Percentiles rank a stretch among this genome's conserved stretches.
These are phyloP conservation scores for Drechslerella stenobrocha DNA, from an alignment of 2,329 filamentous ascomycete genomes.

Conservation along the genomic window DNA sequence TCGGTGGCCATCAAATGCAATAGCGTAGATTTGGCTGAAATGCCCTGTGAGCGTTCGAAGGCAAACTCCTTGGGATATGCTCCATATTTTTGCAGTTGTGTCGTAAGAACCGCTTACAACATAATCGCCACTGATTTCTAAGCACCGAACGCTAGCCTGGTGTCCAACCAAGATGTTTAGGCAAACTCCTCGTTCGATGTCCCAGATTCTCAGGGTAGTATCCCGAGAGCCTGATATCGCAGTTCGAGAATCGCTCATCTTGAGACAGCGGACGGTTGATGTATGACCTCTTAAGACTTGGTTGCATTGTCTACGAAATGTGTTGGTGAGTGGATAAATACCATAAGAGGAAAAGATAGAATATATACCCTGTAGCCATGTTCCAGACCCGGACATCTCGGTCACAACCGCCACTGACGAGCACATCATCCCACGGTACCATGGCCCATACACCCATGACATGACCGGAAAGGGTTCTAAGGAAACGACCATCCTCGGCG, in stretches of 20 bases:
- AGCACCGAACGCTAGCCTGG: constrained; percentile 89
- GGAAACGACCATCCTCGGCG: constrained; percentile 82
- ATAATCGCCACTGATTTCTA: constrained; percentile 94
- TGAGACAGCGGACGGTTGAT: constrained; percentile 91
- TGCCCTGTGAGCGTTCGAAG: constrained; percentile 87
- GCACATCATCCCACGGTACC: constrained; percentile 93
- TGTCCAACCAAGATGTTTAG: constrained; percentile 90
- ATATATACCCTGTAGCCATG: constrained; percentile 76
- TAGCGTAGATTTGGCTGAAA: constrained; percentile 98
- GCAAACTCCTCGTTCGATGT: constrained; percentile 83
- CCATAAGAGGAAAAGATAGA: background rate
- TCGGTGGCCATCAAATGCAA: constrained; percentile 90
- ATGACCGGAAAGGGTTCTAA: constrained; percentile 88
- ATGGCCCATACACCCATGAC: constrained; percentile 99
- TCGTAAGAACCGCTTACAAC: constrained; percentile 99
- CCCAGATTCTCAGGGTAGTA: constrained; percentile 92
- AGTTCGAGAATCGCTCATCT: constrained; percentile 93
- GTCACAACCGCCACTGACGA: constrained; percentile 96
- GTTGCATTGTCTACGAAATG: constrained; percentile 65
- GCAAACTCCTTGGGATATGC: constrained; percentile 91
- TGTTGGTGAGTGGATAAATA: background rate
- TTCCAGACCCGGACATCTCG: constrained; percentile 97
- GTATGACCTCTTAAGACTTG: constrained; percentile 92
- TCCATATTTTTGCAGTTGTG: constrained; percentile 95
- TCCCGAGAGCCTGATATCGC: constrained; percentile 96